These are phyloP conservation scores for Cyberlindnera sargentensis DNA, from an alignment of 805 yeast species.

Conservation along the genomic window DNA sequence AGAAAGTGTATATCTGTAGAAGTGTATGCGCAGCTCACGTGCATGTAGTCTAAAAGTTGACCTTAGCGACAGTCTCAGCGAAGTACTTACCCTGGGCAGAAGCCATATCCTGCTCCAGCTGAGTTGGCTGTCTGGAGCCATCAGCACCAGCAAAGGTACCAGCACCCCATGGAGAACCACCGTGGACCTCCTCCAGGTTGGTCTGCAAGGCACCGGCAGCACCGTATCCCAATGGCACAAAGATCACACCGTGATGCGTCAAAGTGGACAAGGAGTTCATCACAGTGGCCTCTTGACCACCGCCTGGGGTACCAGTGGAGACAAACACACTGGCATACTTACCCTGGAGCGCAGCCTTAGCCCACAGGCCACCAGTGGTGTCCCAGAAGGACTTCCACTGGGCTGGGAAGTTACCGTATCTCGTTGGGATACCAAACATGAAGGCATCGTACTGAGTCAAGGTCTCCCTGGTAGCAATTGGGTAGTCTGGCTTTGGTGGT, in stretches of 20 bases:
- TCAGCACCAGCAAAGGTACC: constrained; percentile 70
- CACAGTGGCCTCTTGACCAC: constrained; percentile 68
- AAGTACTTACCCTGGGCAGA: constrained; percentile 60
- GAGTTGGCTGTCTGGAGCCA: constrained; percentile 63
- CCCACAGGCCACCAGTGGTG: constrained; percentile 68
- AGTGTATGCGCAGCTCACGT: too few relatives aligned
- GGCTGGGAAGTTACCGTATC: constrained; percentile 66
- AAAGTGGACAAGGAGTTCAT: constrained; percentile 31
- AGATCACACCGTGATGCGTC: constrained; percentile 17
- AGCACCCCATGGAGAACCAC: constrained; percentile 84
- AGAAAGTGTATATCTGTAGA: too few relatives aligned
- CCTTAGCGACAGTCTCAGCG: constrained; percentile 35
- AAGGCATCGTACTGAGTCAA: constrained; percentile 60
- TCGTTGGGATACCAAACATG: constrained; percentile 69
- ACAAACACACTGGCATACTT: constrained; percentile 66
- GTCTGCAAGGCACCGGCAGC: constrained; percentile 46
- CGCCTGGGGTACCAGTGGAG: constrained; percentile 58
- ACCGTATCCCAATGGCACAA: constrained; percentile 68
- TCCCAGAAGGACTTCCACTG: constrained; percentile 73
- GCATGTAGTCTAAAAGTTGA: too few relatives aligned
- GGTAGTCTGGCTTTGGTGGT: constrained; percentile 47
- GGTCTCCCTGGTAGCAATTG: constrained; percentile 48
- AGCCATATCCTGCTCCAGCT: constrained; percentile 58
- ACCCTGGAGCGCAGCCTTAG: constrained; percentile 54
- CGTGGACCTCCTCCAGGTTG: constrained; percentile 60